phyloP scores from a whole-genome alignment of 805 yeast genomes.

The Debaryomyces hansenii region DNA sequence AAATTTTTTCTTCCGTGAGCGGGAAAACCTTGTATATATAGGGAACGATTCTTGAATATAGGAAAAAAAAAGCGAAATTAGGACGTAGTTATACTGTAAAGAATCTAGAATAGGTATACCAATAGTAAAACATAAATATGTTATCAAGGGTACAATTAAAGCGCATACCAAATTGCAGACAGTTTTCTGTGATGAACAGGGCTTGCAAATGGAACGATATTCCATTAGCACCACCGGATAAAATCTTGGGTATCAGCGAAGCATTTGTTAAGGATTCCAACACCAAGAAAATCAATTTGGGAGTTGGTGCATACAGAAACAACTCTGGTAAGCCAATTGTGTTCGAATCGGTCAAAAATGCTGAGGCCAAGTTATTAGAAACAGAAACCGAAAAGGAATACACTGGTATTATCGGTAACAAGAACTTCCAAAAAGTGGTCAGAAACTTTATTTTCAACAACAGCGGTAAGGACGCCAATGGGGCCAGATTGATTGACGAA shows the following conservation, averaged over 20 bases:
- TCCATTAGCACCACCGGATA: slow-evolving; percentile 74
- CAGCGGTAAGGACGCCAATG: slow-evolving; percentile 49
- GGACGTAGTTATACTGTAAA: too few relatives aligned
- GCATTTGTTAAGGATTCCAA: slow-evolving; percentile 67
- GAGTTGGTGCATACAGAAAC: slow-evolving; percentile 94
- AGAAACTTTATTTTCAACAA: slow-evolving; percentile 71
- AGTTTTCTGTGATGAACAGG: slow-evolving; percentile 9
- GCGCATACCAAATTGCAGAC: slow-evolving; percentile 5
- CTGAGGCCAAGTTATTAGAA: slow-evolving; percentile 53
- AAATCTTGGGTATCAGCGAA: slow-evolving; percentile 77
- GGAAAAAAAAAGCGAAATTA: too few relatives aligned
- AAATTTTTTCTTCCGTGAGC: background rate
- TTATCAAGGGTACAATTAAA: slow-evolving; percentile 7
- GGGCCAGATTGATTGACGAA: slow-evolving; percentile 54
- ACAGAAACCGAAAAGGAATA: slow-evolving; percentile 73
- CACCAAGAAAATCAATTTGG: slow-evolving; percentile 60
- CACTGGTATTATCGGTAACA: slow-evolving; percentile 81
- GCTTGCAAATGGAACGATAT: slow-evolving; percentile 31
- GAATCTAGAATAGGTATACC: too few relatives aligned
- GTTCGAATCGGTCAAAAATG: slow-evolving; percentile 70
- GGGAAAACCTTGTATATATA: background rate
- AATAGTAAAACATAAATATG: background rate
- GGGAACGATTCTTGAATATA: too few relatives aligned
- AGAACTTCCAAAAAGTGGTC: slow-evolving; percentile 64
- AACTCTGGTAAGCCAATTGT: slow-evolving; percentile 86